These are phyloP conservation scores for Ogataea nitratoaversa DNA, from an alignment of 805 yeast genomes.

Conservation along the genomic window DNA sequence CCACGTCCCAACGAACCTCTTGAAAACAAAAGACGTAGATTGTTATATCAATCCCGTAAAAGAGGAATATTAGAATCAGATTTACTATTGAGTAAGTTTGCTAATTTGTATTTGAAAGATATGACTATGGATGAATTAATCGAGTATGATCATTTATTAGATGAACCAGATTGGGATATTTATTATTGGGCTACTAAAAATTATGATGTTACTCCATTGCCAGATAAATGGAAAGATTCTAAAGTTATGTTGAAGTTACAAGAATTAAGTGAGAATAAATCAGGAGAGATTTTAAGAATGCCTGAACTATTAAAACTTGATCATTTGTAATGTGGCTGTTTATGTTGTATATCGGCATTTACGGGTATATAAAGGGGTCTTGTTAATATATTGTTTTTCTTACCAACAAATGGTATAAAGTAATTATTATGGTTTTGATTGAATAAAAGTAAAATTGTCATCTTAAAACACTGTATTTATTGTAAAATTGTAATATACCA, in stretches of 20 bases:
- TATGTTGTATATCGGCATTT: too few relatives aligned
- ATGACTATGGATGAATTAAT: constrained; percentile 65
- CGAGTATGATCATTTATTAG: constrained; percentile 81
- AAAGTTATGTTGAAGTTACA: constrained; percentile 62
- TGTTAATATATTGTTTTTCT: too few relatives aligned
- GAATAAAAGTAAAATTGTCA: too few relatives aligned
- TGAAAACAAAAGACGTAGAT: constrained; percentile 77
- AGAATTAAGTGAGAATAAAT: constrained; percentile 67
- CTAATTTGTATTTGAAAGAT: constrained; percentile 60
- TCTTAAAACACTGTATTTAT: too few relatives aligned
- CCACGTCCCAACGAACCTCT: constrained; percentile 68
- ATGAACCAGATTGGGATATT: constrained; percentile 98
- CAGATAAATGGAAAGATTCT: constrained; percentile 77
- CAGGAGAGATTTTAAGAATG: constrained; percentile 77
- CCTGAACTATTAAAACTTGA: constrained; percentile 27
- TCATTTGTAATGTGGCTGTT: too few relatives aligned
- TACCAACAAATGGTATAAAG: too few relatives aligned
- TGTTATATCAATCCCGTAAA: constrained; percentile 87
- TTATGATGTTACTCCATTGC: constrained; percentile 76
- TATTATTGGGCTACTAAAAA: constrained; percentile 96
- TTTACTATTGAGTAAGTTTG: constrained; percentile 77
- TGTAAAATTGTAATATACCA: too few relatives aligned
- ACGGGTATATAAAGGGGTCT: too few relatives aligned
- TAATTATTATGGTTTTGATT: too few relatives aligned
- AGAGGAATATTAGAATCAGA: constrained; percentile 95